These are phyloP conservation scores for Phalaenopsis hybrid DNA, from an alignment of 116 monocot species.

Conservation along the genomic window DNA sequence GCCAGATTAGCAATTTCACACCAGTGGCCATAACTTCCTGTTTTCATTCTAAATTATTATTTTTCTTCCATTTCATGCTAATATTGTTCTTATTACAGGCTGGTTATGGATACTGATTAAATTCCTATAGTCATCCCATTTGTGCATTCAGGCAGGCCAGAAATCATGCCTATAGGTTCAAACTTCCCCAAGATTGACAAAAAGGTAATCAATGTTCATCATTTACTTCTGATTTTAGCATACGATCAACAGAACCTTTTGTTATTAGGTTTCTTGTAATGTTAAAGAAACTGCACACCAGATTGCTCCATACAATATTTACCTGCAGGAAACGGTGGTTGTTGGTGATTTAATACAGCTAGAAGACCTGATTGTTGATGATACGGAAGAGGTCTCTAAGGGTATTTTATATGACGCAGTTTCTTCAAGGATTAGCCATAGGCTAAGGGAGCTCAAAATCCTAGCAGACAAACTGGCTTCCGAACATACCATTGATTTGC, in stretches of 20 bases:
- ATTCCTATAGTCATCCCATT: slow-evolving; percentile 78
- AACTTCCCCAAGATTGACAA: slow-evolving; percentile 69
- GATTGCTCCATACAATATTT: neutral
- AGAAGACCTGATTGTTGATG: slow-evolving; percentile 55
- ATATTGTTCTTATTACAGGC: slow-evolving; percentile 24
- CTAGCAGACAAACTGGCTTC: slow-evolving; percentile 55
- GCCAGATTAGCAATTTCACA: too few species aligned
- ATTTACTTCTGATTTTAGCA: too few species aligned
- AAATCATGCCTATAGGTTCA: slow-evolving; percentile 83
- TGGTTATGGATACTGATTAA: slow-evolving; percentile 78
- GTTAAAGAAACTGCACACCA: too few species aligned
- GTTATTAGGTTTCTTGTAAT: neutral
- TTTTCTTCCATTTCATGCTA: neutral
- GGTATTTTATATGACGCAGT: slow-evolving; percentile 63
- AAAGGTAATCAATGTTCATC: slow-evolving; percentile 29
- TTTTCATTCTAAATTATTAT: neutral
- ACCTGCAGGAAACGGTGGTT: slow-evolving; percentile 67
- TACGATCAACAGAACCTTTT: neutral
- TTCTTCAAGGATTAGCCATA: slow-evolving; percentile 50
- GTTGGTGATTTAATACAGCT: slow-evolving; percentile 77
- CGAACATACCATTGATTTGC: slow-evolving; percentile 30
- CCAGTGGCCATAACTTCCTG: neutral
- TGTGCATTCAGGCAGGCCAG: slow-evolving; percentile 89
- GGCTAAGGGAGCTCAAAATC: slow-evolving; percentile 56
- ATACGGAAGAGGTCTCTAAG: slow-evolving; percentile 32